Evolutionary conservation across 2,329 filamentous ascomycete species (phyloP), one percentile per base, ranked within the genome.

Genomic region (Sarocladium brachiariae): DNA sequence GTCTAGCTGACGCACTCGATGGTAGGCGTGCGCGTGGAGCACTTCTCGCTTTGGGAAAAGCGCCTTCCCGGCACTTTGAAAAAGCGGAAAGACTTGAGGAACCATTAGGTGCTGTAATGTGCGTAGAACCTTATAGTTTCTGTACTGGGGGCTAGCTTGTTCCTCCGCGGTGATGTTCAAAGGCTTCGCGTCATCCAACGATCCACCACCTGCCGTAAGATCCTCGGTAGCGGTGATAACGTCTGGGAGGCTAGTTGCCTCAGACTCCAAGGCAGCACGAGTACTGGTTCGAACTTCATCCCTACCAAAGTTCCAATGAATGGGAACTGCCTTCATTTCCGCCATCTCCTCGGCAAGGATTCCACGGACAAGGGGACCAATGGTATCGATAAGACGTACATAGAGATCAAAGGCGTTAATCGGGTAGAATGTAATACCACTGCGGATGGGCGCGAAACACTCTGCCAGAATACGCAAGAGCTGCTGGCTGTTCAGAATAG

Each of bases 391-490:
- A 33, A 96, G 71, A n/a, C 75, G 69, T 39, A 81, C 74, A 63
- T 95, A 95, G 63, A 89, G 84, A 64, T 97, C 92, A 27, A 84
- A 89, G 19, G 95, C 77, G 61, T 95, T 95, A 58, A 95, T 78
- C 23, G 82, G 78, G 50, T 80, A 82, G 59, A 96, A 87, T 10
- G 85, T 78, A 9, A 71, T 72, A 49, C 80, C 75, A 23, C 83
- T 79, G 52, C 89, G 33, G n/a, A 19, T 78, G 50, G 80, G 78
- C 52, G 81, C 81, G 63, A 88, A 96, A 53, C 86, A 84, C 52
- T 87, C 79, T 30, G 83, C 84, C 30, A 95, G 74, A 19, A 89
- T 82, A 57, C 84, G 84, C 34, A 90, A 81, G 8, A 96, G 77
- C 2, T 83, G 84, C 61, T 95, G 86, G 10, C 87, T 76, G 50